These are phyloP conservation scores for Lachnellula occidentalis DNA, from an alignment of 2,329 filamentous ascomycete species.

Conservation along the genomic window DNA sequence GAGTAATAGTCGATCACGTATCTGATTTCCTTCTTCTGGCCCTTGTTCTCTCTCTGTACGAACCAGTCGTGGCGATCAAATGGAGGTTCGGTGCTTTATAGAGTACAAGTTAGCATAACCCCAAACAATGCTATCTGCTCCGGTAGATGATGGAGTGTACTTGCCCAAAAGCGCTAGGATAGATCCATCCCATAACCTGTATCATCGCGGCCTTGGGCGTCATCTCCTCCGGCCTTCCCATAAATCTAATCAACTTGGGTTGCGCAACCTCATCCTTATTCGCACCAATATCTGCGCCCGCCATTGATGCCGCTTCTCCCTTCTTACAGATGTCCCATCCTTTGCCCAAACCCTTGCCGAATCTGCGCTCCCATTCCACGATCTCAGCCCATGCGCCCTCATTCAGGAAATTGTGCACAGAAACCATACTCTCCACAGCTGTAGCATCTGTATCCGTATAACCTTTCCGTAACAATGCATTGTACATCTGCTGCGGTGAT, in stretches of 20 bases:
- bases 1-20: conserved; percentile 98
- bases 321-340: conserved; percentile 70
- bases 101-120: neutral
- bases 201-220: conserved; percentile 88
- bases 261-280: conserved; percentile 49
- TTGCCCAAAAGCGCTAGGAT: conserved; percentile 73
- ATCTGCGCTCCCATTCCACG: conserved; percentile 85
- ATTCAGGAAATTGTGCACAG: conserved; percentile 96
- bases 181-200: conserved; percentile 71
- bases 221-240: conserved; percentile 80
- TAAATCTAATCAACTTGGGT: conserved; percentile 79
- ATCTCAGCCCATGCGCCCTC: conserved; percentile 97
- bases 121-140: conserved; percentile 1
- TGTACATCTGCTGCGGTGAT: conserved; percentile 99
- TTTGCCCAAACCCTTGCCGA: conserved; percentile 63
- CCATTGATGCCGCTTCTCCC: conserved; percentile 61
- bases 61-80: conserved; percentile 99
- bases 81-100: conserved; percentile 69
- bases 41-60: conserved; percentile 66
- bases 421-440: conserved; percentile 93
- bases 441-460: conserved; percentile 92
- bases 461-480: conserved; percentile 91
- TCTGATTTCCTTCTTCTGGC: conserved; percentile 68
- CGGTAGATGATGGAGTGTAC: conserved; percentile 28
- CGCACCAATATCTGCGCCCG: conserved; percentile 39